Base-by-base conservation (phyloP, 2,329 filamentous ascomycete genomes). In the Tympanopsis confertula region DNA sequence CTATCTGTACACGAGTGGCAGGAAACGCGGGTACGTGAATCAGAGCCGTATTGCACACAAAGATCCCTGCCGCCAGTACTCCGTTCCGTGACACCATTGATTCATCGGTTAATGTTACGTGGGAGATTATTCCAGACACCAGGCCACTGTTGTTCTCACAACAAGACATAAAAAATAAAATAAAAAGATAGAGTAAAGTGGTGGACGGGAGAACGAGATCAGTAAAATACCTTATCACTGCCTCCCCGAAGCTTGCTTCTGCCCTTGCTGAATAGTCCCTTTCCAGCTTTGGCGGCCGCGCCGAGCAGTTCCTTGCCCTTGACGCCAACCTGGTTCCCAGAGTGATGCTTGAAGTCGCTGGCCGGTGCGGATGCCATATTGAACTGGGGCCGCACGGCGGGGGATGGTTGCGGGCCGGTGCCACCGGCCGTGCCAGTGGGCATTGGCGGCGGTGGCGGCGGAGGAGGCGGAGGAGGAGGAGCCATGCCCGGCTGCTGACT, bases 221-320 rank as follows among this genome's bases (percentile, higher is more conserved):
- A 26, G 22, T 68, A 64, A 78, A 86, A 86, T 83, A 88, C 84
- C 85, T 93, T 93, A 61, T 91, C 85, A 53, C 78, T 76, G 45
- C 73, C 74, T 54, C 69, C 73, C 44, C 71, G 67, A 56, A 94
- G 78, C 59, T 86, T 89, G 62, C 74, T 89, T 63, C 84, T 89
- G 47, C 88, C 86, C 63, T 94, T 94, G 46, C 83, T 86, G 57
- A 95, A 80, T 45, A 95, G 61, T 38, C 88, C 89, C 65, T 94
- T 94, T 36, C 88, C 87, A 41, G 86, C 86, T 54, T 86, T 87
- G 38, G 86, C 86, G 39, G 88, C 88, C 17, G 82, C 81, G 46
- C 91, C 84, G 53, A 95, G 70, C 19, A 95, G 65, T 55, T 88
- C 80, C 65, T 88, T 89, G 55, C 88, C 80, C 65, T 88, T 89